Conservation (phyloP, 1,284 basidiomycete species). For the Gomphus bonarii region DNA sequence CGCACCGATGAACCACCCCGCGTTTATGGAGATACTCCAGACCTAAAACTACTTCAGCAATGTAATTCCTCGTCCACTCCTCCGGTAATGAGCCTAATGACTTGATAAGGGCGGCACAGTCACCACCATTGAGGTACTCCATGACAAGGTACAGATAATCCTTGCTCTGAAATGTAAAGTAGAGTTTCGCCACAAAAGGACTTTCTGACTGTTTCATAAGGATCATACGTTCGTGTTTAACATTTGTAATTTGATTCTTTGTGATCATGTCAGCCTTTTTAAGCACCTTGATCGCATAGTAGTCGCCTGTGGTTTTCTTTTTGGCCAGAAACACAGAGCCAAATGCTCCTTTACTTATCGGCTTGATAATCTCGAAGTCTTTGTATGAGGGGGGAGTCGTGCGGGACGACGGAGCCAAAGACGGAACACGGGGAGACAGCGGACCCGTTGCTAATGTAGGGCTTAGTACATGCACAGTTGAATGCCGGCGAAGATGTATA, state of each 20-base stretch:
- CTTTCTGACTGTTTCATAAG: slow-evolving; percentile 99
- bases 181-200: slow-evolving; percentile 97
- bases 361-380: slow-evolving; percentile 99
- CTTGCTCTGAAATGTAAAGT: slow-evolving; percentile 99
- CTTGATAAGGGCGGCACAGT: slow-evolving; percentile 95
- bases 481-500: slow-evolving; percentile 58
- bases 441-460: slow-evolving; percentile 50
- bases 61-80: slow-evolving; percentile 94
- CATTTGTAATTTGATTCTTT: slow-evolving; percentile 99
- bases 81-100: slow-evolving; percentile 88
- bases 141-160: slow-evolving; percentile 98
- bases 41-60: slow-evolving; percentile 92
- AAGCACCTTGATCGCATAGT: slow-evolving; percentile 98
- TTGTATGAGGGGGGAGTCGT: slow-evolving; percentile 89
- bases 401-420: slow-evolving; percentile 66
- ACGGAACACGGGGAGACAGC: slow-evolving; percentile 83
- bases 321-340: slow-evolving; percentile 97
- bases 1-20: slow-evolving; percentile 94
- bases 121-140: slow-evolving; percentile 97
- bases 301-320: slow-evolving; percentile 97
- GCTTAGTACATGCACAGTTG: slow-evolving; percentile 56
- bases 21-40: slow-evolving; percentile 91
- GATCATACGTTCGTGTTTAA: slow-evolving; percentile 99
- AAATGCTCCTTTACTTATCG: slow-evolving; percentile 98
- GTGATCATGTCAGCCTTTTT: slow-evolving; percentile 99